phyloP scores from a whole-genome alignment of 176 grass and related monocot species.

The Eremochloa ophiuroides region DNA sequence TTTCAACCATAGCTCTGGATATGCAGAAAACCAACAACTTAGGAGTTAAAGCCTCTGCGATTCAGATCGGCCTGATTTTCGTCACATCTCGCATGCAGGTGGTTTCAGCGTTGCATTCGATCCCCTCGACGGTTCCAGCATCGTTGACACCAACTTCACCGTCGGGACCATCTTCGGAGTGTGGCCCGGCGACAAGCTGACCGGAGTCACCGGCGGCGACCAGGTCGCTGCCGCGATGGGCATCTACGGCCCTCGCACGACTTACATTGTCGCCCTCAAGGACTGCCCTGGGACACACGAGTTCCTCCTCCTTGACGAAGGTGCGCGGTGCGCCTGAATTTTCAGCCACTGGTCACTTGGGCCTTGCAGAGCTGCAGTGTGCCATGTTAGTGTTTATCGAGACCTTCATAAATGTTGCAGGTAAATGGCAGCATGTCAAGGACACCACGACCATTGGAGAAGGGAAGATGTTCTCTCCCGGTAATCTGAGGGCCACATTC shows the following conservation, averaged over 20 bases:
- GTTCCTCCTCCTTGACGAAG: constrained; percentile 92
- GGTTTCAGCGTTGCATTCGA: constrained; percentile 97
- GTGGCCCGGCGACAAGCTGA: constrained; percentile 95
- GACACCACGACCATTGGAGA: constrained; percentile 84
- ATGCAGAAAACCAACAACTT: background rate
- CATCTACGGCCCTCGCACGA: constrained; percentile 94
- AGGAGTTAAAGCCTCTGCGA: background rate
- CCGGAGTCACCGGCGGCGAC: constrained; percentile 71
- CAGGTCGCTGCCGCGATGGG: constrained; percentile 93
- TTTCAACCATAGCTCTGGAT: background rate
- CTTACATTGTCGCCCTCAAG: constrained; percentile 86
- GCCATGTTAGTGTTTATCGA: background rate
- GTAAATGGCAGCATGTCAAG: constrained; percentile 99
- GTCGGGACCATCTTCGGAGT: constrained; percentile 97
- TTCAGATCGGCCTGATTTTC: background rate
- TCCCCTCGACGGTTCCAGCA: constrained; percentile 92
- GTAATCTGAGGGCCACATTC: constrained; percentile 85
- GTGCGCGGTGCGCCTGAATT: constrained; percentile 18
- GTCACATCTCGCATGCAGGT: constrained; percentile 55
- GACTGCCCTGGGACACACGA: constrained; percentile 91
- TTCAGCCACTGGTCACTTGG: background rate
- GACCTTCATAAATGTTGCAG: constrained; percentile 25
- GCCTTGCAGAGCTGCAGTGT: background rate
- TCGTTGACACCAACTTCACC: constrained; percentile 96
- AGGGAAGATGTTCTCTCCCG: constrained; percentile 98